Conservation (phyloP, 805 yeast genomes). For the Komagataella pastoris region DNA sequence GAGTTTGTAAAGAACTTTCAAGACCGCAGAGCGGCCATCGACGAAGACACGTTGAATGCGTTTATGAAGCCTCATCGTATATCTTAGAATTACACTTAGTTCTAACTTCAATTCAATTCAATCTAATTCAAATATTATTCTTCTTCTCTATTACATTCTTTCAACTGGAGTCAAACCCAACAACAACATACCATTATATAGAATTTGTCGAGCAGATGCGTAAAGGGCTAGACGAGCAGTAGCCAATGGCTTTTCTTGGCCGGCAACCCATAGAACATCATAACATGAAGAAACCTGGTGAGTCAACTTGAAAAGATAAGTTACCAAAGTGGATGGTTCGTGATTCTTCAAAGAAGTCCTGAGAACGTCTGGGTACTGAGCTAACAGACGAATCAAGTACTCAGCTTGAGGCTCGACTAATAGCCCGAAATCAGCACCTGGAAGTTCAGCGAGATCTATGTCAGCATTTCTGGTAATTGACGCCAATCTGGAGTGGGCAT, state of each 20-base stretch:
- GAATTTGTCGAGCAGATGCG: slow-evolving; percentile 77
- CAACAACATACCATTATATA: slow-evolving; percentile 79
- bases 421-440: slow-evolving; percentile 13
- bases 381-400: slow-evolving; percentile 59
- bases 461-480: slow-evolving; percentile 65
- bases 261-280: slow-evolving; percentile 93
- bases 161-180: slow-evolving; percentile 97
- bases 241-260: slow-evolving; percentile 80
- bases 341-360: slow-evolving; percentile 70
- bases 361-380: slow-evolving; percentile 86
- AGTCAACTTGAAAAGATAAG: slow-evolving; percentile 82
- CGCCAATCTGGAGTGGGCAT: slow-evolving; percentile 94
- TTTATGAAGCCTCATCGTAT: slow-evolving; percentile 69
- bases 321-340: slow-evolving; percentile 91
- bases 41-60: slow-evolving; percentile 42
- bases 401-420: slow-evolving; percentile 20
- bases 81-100: background rate
- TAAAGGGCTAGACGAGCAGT: slow-evolving; percentile 86
- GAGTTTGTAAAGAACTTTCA: slow-evolving; percentile 75
- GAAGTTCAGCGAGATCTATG: slow-evolving; percentile 14
- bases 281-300: slow-evolving; percentile 95
- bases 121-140: background rate
- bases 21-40: slow-evolving; percentile 54
- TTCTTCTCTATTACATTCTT: slow-evolving; percentile 53
- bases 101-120: too few relatives aligned